A percentile compares a stretch with the other conserved stretches of the same genome.
phyloP scores from a whole-genome alignment of 2,329 filamentous ascomycete genomes.

The Botryotinia convoluta region DNA sequence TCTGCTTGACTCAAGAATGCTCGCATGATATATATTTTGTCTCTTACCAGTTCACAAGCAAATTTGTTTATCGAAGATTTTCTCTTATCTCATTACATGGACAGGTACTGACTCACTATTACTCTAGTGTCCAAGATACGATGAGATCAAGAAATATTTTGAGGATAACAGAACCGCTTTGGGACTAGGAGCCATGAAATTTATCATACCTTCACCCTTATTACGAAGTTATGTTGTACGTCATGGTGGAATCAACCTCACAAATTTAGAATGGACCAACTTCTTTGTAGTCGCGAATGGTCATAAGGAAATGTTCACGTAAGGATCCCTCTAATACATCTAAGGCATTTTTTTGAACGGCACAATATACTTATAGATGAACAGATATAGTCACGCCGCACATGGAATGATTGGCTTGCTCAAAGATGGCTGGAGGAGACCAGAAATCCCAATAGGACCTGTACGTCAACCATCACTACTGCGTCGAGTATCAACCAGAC shows the following conservation, averaged over 20 bases:
- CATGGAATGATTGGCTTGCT: neutral
- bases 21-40: too few relatives aligned
- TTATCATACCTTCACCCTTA: neutral
- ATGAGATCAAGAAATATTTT: neutral
- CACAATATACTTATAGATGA: neutral
- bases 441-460: neutral
- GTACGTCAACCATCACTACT: neutral
- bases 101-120: neutral
- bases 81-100: neutral
- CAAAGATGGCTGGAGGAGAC: neutral
- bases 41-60: neutral
- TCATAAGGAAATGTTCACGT: neutral
- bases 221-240: neutral
- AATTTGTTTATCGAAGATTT: too few relatives aligned
- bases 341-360: neutral
- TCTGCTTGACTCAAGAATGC: neutral
- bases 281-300: neutral
- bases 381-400: neutral
- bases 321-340: neutral
- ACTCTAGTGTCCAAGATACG: neutral
- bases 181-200: neutral
- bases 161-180: neutral
- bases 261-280: neutral
- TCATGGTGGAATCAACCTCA: neutral
- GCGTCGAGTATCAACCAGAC: neutral